Base-by-base conservation (phyloP, 768 basidiomycete species). In the Tricholoma terreum region DNA sequence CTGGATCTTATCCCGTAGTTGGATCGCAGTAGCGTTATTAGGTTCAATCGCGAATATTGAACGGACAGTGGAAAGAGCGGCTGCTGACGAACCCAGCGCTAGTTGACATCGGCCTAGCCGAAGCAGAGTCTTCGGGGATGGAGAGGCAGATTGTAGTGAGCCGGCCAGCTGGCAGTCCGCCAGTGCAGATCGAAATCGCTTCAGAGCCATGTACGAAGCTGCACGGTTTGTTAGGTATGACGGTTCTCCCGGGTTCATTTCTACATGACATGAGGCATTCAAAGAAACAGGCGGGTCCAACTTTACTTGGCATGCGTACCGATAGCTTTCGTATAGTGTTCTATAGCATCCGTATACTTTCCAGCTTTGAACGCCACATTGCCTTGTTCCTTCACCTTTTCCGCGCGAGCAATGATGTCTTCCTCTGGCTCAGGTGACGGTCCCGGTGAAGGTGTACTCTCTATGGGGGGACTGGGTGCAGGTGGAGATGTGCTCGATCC, bases 201-300 rank as follows among this genome's bases (percentile, higher is more conserved):
- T 92, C 51, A 90, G 67, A 0, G 85, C 83, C 83, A 95, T 94
- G 67, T 87, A 83, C 2, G 92, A 86, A 0, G 93, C 92, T 0
- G 93, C 92, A 27, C 92, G 85, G 69, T 95, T 95, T 0, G 91
- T 90, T 59, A 87, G 76, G 66, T 89, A 94, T 2, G 88, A 80
- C 0, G 92, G 84, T 69, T 94, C 89, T 3, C 75, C 63, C 0
- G 85, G 71, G 58, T 84, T 84, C 61, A 87, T 73, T 56, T 83
- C 84, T 88, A 63, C 40, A 54, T 19, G 31, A 7, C 9, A n/a
- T 48, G 22, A 35, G 53, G 52, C 22, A 17, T 30, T 22, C 19
- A 24, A 14, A n/a, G n/a, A n/a, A 51, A 51, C 24, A 6, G 35
- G 4, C 19, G 10, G 50, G 40, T 24, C 34, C 12, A 11, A 46